Percentiles rank a stretch among this genome's conserved stretches.
phyloP scores from a whole-genome alignment of 495 filamentous ascomycete genomes.

The Baudoinia panamericana region DNA sequence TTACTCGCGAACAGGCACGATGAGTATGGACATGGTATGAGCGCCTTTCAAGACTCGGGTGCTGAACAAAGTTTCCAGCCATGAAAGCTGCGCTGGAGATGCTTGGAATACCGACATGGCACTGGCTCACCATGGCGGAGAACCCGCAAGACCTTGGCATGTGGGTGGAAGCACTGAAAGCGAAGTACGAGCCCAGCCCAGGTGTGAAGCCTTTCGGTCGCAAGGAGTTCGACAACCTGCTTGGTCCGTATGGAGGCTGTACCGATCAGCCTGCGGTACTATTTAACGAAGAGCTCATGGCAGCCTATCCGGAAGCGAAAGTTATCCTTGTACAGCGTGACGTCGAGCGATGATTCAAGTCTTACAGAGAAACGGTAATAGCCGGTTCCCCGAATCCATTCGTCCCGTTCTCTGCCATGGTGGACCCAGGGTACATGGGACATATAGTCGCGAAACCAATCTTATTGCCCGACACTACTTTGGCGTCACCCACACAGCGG shows the following conservation, averaged over 20 bases:
- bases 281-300: slow-evolving; percentile 10
- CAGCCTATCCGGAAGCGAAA: slow-evolving; percentile 27
- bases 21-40: neutral
- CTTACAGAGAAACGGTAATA: slow-evolving; percentile 13
- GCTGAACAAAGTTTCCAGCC: neutral
- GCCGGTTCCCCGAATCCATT: neutral
- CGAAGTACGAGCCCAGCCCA: slow-evolving; percentile 21
- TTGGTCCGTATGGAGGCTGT: slow-evolving; percentile 10
- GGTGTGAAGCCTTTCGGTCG: slow-evolving; percentile 10
- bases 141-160: slow-evolving; percentile 14
- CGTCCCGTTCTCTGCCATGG: neutral
- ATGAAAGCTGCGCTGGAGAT: slow-evolving; percentile 7
- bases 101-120: slow-evolving; percentile 2
- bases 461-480: slow-evolving; percentile 4
- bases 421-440: slow-evolving; percentile 4
- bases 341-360: slow-evolving; percentile 33
- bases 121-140: slow-evolving; percentile 4
- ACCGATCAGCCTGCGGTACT: slow-evolving; percentile 5
- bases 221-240: slow-evolving; percentile 16
- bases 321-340: slow-evolving; percentile 33
- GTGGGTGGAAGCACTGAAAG: slow-evolving; percentile 25
- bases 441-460: slow-evolving; percentile 2
- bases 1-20: slow-evolving; percentile 5
- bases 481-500: neutral
- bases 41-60: neutral